These are phyloP conservation scores for Polytrichum commune DNA, from an alignment of 225 moss, liverwort and hornwort genomes.

Conservation along the genomic window DNA sequence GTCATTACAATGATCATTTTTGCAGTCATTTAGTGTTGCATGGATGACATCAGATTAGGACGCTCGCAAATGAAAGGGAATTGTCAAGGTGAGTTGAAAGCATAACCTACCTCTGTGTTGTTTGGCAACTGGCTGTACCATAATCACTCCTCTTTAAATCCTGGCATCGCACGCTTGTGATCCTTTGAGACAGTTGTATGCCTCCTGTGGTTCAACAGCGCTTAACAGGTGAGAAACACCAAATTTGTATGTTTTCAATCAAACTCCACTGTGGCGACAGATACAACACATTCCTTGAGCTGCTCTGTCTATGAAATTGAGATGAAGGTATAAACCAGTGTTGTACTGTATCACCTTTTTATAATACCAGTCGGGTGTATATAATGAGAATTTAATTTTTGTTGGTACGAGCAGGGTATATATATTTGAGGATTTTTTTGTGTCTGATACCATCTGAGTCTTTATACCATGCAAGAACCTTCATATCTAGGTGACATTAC, in stretches of 20 bases:
- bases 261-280: neutral
- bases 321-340: too few relatives aligned
- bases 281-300: neutral
- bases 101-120: constrained; percentile 28
- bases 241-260: neutral
- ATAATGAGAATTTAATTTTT: too few relatives aligned
- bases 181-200: constrained; percentile 14
- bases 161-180: constrained; percentile 32
- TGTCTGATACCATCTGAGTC: too few relatives aligned
- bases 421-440: too few relatives aligned
- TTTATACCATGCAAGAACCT: too few relatives aligned
- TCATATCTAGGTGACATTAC: too few relatives aligned
- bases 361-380: too few relatives aligned
- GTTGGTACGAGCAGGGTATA: too few relatives aligned
- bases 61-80: neutral
- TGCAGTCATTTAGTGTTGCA: neutral
- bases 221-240: neutral
- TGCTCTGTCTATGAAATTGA: too few relatives aligned
- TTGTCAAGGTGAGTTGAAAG: too few relatives aligned
- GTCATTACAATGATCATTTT: neutral
- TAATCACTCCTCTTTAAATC: constrained; percentile 30
- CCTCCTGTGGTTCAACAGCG: constrained; percentile 18
- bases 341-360: too few relatives aligned
- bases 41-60: neutral
- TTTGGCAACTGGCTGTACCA: constrained; percentile 26